A percentile compares a stretch with the other conserved stretches of the same genome.
Evolutionary conservation across 805 yeast species (phyloP).

Genomic region (Yueomyces sp.): DNA sequence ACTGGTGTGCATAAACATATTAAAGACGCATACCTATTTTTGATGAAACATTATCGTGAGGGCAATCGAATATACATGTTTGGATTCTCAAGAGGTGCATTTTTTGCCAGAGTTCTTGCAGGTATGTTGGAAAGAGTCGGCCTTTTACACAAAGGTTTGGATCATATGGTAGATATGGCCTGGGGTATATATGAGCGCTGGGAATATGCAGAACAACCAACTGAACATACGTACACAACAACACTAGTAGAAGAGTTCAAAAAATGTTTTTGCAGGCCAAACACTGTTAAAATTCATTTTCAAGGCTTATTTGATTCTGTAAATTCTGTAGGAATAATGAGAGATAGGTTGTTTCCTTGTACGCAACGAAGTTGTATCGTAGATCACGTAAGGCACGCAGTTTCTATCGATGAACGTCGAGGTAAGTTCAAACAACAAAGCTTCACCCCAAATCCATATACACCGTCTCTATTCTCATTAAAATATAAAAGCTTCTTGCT

Average conservation of each 20-base stretch:
- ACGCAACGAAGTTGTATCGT: conserved; percentile 38
- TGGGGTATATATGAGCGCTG: conserved; percentile 51
- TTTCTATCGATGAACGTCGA: conserved; percentile 54
- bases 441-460: conserved; percentile 32
- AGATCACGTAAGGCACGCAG: conserved; percentile 51
- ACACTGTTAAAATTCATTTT: conserved; percentile 33
- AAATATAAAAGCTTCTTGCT: conserved; percentile 2
- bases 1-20: conserved; percentile 43
- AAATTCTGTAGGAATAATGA: conserved; percentile 48
- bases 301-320: conserved; percentile 63
- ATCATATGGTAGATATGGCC: conserved; percentile 42
- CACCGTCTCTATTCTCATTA: conserved; percentile 18
- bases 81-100: conserved; percentile 57
- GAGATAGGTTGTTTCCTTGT: conserved; percentile 47
- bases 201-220: conserved; percentile 48
- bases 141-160: conserved; percentile 39
- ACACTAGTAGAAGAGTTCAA: conserved; percentile 41
- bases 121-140: conserved; percentile 61
- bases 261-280: conserved; percentile 36
- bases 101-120: conserved; percentile 47
- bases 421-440: conserved; percentile 47
- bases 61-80: conserved; percentile 43
- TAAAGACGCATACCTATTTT: conserved; percentile 39
- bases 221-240: conserved; percentile 28
- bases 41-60: conserved; percentile 33